Percentiles rank a stretch among this genome's conserved stretches.
These are phyloP conservation scores for Auxenochlorella pyrenoidosa DNA, from an alignment of 139 green algal species.

Conservation along the genomic window DNA sequence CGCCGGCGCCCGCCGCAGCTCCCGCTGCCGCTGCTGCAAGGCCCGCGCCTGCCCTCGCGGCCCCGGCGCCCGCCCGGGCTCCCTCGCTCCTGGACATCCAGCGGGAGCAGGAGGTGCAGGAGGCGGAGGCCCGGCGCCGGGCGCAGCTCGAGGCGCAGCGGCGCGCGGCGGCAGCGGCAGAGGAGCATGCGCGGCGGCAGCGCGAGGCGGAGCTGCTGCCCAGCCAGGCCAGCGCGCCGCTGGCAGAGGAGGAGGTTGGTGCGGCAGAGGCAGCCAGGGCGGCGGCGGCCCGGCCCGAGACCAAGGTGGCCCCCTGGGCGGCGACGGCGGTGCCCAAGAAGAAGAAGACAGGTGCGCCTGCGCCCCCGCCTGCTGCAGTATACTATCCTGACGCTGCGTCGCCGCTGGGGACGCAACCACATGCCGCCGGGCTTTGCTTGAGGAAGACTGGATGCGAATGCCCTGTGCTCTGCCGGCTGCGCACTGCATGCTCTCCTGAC, in stretches of 20 bases:
- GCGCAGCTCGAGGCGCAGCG: background rate
- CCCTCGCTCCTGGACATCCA: constrained; percentile 35
- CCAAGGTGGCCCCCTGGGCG: constrained; percentile 73
- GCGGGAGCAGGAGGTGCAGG: constrained; percentile 29
- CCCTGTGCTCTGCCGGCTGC: too few species aligned
- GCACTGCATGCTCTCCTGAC: too few species aligned
- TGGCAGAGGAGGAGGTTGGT: background rate
- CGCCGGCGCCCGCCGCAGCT: background rate
- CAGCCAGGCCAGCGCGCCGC: background rate
- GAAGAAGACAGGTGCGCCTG: constrained; percentile 10
- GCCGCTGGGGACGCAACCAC: too few species aligned
- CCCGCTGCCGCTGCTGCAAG: background rate
- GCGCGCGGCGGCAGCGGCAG: background rate
- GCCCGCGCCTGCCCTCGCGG: background rate
- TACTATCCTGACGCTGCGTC: too few species aligned
- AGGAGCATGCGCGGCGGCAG: constrained; percentile 10
- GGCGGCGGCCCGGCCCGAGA: constrained; percentile 22
- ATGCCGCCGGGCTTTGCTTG: too few species aligned
- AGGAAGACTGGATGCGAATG: too few species aligned
- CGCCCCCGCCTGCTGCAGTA: too few species aligned
- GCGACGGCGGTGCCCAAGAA: constrained; percentile 45
- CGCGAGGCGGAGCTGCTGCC: background rate
- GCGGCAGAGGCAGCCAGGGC: background rate
- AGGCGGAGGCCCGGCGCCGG: background rate
- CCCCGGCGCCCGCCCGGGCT: background rate